Evolutionary conservation across 768 basidiomycete species (phyloP), one percentile per base, ranked within the genome.

Genomic region (Psilocybe subaeruginosa): DNA sequence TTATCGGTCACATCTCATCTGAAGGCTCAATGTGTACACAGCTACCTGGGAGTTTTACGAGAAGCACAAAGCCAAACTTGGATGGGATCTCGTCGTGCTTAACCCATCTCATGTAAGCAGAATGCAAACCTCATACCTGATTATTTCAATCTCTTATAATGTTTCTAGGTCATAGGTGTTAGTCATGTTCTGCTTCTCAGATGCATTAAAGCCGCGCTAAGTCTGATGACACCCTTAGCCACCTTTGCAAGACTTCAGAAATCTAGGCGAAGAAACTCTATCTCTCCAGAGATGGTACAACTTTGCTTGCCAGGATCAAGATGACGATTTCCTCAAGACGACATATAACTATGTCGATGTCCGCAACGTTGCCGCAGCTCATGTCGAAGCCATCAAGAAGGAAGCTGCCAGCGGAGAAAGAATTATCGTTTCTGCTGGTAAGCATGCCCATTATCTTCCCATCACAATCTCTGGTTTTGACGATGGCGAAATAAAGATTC

Each of bases 401-500:
- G 74, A 78, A n/a, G 78, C 74, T 3, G 87, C 86, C 0, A 81
- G 80, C 3, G 83, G 84, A 3, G 76, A 89, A 56, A 76, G 89
- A 41, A 81, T 89, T 65, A 78, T 89, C 66, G 62, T 84, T 41
- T 72, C 72, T 17, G 72, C 69, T 1, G 77, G 79, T 70, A 56
- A 12, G 33, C 33, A 35, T 35, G 23, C 23, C 2, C 23, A 23
- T 23, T 23, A 23, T 35, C 33, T 7, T 35, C 33, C 33, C 6
- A 7, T 35, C 6, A 35, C 11, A 35, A 23, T 23, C 23, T 23
- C 23, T 23, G 33, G 33, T 35, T 35, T 35, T 35, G 6, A 11
- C 6, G 11, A n/a, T 31, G 16, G 5, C 3, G 3, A 8, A 7
- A 3, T 29, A 60, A 53, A 16, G 12, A 45, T 39, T 6, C 11